Base-by-base conservation (phyloP, 768 basidiomycete species). In the Leccinum arenicola region DNA sequence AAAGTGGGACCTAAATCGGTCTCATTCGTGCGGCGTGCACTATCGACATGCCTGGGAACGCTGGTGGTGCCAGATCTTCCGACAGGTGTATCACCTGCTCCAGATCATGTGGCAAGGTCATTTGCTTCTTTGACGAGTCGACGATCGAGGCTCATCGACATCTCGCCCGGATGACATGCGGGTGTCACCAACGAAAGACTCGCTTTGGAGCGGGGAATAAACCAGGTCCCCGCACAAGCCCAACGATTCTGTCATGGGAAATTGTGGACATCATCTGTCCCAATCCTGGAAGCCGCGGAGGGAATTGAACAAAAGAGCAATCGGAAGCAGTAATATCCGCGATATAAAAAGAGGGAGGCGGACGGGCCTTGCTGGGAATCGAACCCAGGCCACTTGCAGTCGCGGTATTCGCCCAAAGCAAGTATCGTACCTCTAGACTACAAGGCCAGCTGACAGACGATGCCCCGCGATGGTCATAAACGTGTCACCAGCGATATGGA, bases 401-500 rank as follows among this genome's bases (percentile, higher is more conserved):
- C 19, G 55, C 48, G 43, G 33, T 6, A 21, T 25, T 9, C 14
- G 47, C 69, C 69, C 71, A 70, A 70, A 73, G 69, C 69, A 70
- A 70, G 71, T 70, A 73, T 70, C 71, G 69, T 70, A 70, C 69
- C 69, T 72, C 69, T 72, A 70, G 69, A 72, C 69, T 66, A 70
- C 69, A 73, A 73, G 69, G 69, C 69, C 69, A 1, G 19, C 10
- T 55, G 12, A 23, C 10, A 5, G 10, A 15, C 25, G 4, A 23
- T 21, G 25, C 14, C 8, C 19, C 48, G 23, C 14, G 23, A 23
- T 25, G 7, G 2, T 15, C 19, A 21, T 45, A 19, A 21, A 21
- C 10, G 43, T 45, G 19, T 43, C 36, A 36, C 14, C 15, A 3
- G 38, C 38, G 17, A 17, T 40, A n/a, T 40, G 38, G 36, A 36